Evolutionary conservation across 805 yeast species (phyloP).

Genomic region (Suhomyces sp.): DNA sequence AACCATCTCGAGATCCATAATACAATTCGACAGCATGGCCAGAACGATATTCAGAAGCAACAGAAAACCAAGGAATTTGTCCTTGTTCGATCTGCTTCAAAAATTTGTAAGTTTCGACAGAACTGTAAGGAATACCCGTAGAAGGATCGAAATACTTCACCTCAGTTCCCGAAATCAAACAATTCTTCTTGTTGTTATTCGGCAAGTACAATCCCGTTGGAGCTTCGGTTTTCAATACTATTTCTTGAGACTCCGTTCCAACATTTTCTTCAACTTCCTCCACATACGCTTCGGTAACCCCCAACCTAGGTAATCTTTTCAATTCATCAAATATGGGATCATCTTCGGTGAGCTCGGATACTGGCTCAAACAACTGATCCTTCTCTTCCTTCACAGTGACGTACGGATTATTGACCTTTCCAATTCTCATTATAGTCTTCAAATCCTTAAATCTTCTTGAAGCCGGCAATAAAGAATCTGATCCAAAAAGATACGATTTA

Average conservation of each 20-base stretch:
- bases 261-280: slow-evolving; percentile 44
- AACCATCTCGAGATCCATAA: slow-evolving; percentile 49
- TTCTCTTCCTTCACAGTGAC: slow-evolving; percentile 31
- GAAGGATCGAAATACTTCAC: slow-evolving; percentile 87
- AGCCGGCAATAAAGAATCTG: slow-evolving; percentile 52
- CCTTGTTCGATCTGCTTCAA: slow-evolving; percentile 51
- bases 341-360: slow-evolving; percentile 34
- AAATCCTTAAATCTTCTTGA: slow-evolving; percentile 54
- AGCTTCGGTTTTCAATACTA: slow-evolving; percentile 59
- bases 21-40: slow-evolving; percentile 48
- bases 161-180: slow-evolving; percentile 74
- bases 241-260: slow-evolving; percentile 43
- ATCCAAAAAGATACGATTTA: slow-evolving; percentile 54
- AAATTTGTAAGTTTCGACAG: slow-evolving; percentile 75
- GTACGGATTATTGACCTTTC: slow-evolving; percentile 38
- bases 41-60: slow-evolving; percentile 52
- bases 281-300: slow-evolving; percentile 47
- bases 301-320: slow-evolving; percentile 58
- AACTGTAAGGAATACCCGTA: slow-evolving; percentile 82
- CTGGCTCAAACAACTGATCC: slow-evolving; percentile 35
- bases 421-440: slow-evolving; percentile 49
- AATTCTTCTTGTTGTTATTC: slow-evolving; percentile 62
- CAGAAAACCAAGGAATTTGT: slow-evolving; percentile 50
- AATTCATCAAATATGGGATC: slow-evolving; percentile 42
- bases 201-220: slow-evolving; percentile 74